phyloP scores from a whole-genome alignment of 345 rosid genomes.

The Eucalyptus lansdowneana region DNA sequence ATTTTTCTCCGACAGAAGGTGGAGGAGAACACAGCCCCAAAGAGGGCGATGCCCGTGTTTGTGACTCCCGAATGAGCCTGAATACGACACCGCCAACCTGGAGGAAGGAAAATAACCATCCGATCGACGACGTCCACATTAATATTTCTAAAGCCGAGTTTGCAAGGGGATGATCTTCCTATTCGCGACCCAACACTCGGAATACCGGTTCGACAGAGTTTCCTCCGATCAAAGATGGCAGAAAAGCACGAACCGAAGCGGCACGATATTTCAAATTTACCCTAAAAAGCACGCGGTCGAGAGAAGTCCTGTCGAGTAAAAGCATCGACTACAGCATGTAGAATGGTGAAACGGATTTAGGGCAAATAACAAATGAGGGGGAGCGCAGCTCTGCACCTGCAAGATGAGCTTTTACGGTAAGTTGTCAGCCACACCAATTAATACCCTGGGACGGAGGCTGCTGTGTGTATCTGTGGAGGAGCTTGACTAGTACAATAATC shows the following conservation, averaged over 20 bases:
- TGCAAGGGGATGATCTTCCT: not conserved
- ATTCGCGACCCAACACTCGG: not conserved
- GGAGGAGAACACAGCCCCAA: not conserved
- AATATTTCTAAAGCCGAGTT: not conserved
- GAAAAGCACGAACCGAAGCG: not conserved
- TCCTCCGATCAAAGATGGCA: not conserved
- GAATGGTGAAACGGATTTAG: not conserved
- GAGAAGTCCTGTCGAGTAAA: not conserved
- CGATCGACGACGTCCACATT: not conserved
- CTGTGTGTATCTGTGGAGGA: fast-evolving
- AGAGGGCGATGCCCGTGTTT: not conserved
- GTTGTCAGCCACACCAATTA: not conserved
- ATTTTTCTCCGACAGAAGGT: too few relatives aligned
- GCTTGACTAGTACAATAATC: fast-evolving
- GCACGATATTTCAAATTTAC: not conserved
- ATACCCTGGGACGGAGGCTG: fast-evolving
- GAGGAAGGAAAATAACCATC: not conserved
- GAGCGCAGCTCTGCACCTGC: not conserved
- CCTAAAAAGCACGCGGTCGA: not conserved
- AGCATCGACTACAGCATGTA: not conserved
- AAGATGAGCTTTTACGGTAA: not conserved
- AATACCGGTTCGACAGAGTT: not conserved
- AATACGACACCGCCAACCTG: not conserved
- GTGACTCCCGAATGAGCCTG: not conserved
- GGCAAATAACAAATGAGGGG: not conserved